Conservation (phyloP, 2,329 filamentous ascomycete genomes). For the Epichloe uncinata region DNA sequence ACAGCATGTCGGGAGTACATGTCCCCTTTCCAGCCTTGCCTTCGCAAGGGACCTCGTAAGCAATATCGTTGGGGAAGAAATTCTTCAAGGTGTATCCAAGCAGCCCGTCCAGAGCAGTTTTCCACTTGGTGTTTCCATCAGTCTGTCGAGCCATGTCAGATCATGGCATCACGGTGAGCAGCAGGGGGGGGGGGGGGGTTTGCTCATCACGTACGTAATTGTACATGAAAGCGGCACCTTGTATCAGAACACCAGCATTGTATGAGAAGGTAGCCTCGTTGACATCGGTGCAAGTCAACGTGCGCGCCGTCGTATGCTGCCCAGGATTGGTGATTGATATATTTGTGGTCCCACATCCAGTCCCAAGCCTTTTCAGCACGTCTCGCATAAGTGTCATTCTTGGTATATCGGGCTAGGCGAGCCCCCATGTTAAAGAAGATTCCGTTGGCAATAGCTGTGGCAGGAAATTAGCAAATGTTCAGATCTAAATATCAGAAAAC, state of each 20-base stretch:
- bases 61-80: conserved; percentile 45
- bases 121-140: conserved; percentile 41
- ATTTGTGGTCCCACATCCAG: conserved; percentile 40
- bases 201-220: conserved; percentile 34
- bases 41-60: conserved; percentile 57
- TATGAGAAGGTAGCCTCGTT: conserved; percentile 55
- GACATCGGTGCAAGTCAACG: conserved; percentile 42
- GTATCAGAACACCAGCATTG: conserved; percentile 47
- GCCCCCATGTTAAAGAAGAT: conserved; percentile 53
- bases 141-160: conserved; percentile 25
- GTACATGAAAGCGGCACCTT: conserved; percentile 56
- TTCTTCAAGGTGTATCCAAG: conserved; percentile 33
- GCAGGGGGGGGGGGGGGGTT: no score
- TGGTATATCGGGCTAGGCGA: conserved; percentile 58
- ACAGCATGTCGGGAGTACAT: conserved; percentile 60
- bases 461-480: neutral
- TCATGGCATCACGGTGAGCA: neutral
- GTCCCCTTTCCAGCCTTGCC: conserved; percentile 33
- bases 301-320: conserved; percentile 53
- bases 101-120: conserved; percentile 39
- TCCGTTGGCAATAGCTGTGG: conserved; percentile 43
- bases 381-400: conserved; percentile 49
- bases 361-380: conserved; percentile 50
- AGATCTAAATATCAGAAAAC: neutral
- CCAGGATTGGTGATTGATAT: conserved; percentile 46